Evolutionary conservation across 768 basidiomycete species (phyloP).

Genomic region (Pulveroboletus sp.): DNA sequence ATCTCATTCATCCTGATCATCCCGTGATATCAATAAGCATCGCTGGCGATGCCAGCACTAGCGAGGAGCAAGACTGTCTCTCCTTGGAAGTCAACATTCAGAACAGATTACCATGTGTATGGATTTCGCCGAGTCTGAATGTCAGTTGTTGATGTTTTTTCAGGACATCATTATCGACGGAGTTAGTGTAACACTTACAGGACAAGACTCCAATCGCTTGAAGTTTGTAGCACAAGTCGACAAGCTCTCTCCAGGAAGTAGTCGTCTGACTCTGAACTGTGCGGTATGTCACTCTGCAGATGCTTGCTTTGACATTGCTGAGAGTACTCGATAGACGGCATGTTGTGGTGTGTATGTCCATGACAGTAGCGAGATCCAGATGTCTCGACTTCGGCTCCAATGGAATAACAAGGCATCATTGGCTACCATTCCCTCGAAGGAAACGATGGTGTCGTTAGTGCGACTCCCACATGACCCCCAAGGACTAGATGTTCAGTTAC

Average conservation of each 20-base stretch:
- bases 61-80: constrained; percentile 63
- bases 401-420: constrained; percentile 46
- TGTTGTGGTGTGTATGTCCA: constrained; percentile 63
- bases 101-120: constrained; percentile 74
- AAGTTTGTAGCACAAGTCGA: constrained; percentile 44
- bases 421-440: constrained; percentile 17
- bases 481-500: constrained; percentile 59
- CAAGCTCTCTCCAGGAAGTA: constrained; percentile 54
- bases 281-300: constrained; percentile 47
- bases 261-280: constrained; percentile 56
- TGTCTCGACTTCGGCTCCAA: constrained; percentile 62
- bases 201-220: constrained; percentile 58
- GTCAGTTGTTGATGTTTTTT: constrained; percentile 6
- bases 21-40: constrained; percentile 57
- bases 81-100: constrained; percentile 53
- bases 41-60: constrained; percentile 41
- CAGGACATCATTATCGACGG: constrained; percentile 62
- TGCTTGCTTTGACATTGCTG: background rate
- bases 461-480: constrained; percentile 57
- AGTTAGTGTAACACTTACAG: constrained; percentile 55
- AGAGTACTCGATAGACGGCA: constrained; percentile 43
- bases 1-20: constrained; percentile 65
- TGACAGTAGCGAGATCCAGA: constrained; percentile 61
- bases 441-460: constrained; percentile 42
- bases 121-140: constrained; percentile 22